Base-by-base conservation (phyloP, 2,329 filamentous ascomycete genomes). In the Hypomyces perniciosus region DNA sequence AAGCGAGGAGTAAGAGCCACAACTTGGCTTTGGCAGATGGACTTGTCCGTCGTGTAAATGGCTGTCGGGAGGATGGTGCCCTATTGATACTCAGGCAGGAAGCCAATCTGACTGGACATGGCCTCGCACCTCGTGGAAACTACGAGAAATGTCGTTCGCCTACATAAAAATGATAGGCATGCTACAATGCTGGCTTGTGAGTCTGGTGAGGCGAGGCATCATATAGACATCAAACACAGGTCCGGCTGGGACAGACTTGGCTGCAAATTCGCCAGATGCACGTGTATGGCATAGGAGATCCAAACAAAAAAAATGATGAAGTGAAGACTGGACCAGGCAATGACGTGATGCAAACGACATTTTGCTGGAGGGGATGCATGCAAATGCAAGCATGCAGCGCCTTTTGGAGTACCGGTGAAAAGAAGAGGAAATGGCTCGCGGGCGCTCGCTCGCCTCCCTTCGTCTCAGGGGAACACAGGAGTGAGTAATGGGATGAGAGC, bases 1-100 rank as follows among this genome's bases (percentile, higher is more conserved):
- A 27, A 57, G 51, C 39, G 54, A 57, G 44, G 55, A 60, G 51
- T 53, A 53, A 53, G 26, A 42, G 38, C 39, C 39, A 42, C 13
- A 8, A 13, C 13, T 42, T 26, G 13, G 6, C 39, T 42, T 29
- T 13, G 31, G 38, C 38, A 51, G 46, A 46, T 26, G 33, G 39
- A 8, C 42, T 27, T 45, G 6, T 50, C 20, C 44, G 48, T 42
- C 43, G 10, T 46, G 42, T 35, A 37, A 53, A 45, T 45, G 35
- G 41, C 34, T 31, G 31, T 44, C 44, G 40, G 29, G 34, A 40
- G 44, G 44, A 30, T 43, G 33, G 37, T 13, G 49, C 44, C 38
- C 43, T 28, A 33, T 44, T 46, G 44, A 43, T 47, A 43, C 30
- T 13, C 42, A 35, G 44, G 49, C 49, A 51, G 44, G 40, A 34